Evolutionary conservation across 441 rosid genomes (phyloP).

Genomic region (Pelargonium fulgidum): DNA sequence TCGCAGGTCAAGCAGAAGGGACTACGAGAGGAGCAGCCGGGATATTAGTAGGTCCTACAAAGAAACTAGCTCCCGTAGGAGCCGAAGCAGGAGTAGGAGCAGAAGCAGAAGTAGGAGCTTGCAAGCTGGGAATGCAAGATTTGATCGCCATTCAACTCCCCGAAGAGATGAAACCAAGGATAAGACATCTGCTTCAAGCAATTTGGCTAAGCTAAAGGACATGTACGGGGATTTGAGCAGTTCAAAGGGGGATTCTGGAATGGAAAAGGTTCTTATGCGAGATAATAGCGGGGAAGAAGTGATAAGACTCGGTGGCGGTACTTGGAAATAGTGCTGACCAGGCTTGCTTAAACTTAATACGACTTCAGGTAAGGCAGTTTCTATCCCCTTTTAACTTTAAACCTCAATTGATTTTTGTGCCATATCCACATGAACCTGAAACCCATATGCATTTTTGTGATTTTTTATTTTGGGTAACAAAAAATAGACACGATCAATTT

Average conservation of each 20-base stretch:
- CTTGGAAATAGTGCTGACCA: constrained; percentile 48
- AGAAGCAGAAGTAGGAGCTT: constrained; percentile 59
- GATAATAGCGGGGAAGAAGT: constrained; percentile 76
- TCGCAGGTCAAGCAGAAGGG: constrained; percentile 46
- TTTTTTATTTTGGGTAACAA: no score
- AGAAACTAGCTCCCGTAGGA: constrained; percentile 32
- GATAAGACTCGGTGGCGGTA: constrained; percentile 79
- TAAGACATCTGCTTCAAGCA: constrained; percentile 44
- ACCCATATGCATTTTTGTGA: no score
- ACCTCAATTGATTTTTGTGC: no score
- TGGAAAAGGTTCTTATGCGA: constrained; percentile 46
- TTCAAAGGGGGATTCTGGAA: constrained; percentile 40
- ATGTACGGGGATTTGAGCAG: constrained; percentile 62
- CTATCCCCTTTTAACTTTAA: no score
- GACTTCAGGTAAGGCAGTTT: no score
- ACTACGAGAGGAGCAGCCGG: constrained; percentile 30
- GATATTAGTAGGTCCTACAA: constrained; percentile 38
- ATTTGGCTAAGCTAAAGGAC: constrained; percentile 86
- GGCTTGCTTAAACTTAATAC: no score
- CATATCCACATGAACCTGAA: no score
- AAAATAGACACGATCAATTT: no score
- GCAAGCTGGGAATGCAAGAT: constrained; percentile 36
- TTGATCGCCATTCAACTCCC: constrained; percentile 50
- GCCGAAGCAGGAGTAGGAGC: constrained; percentile 56
- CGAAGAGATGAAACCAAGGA: constrained; percentile 45